Evolutionary conservation across 257 asterid genomes (phyloP).

Genomic region (Phtheirospermum japonicum): DNA sequence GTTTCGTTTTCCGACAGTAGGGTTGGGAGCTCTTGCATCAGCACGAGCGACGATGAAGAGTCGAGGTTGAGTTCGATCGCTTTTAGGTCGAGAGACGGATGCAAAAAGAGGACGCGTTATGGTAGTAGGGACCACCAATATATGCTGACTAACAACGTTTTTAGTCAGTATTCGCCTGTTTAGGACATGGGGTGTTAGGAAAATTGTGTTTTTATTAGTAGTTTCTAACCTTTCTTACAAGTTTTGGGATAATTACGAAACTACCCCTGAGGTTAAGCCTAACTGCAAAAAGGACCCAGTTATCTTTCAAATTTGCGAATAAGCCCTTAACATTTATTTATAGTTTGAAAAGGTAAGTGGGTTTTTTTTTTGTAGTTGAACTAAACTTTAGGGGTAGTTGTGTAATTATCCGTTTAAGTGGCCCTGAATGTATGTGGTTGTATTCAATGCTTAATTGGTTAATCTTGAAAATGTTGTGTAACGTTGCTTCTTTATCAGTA

Average conservation of each 20-base stretch:
- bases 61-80: constrained; percentile 30
- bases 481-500: background rate
- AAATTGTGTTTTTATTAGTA: background rate
- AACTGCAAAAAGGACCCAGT: background rate
- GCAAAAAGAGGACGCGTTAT: constrained; percentile 14
- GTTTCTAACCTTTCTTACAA: constrained; percentile 26
- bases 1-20: constrained; percentile 40
- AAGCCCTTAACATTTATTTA: background rate
- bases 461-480: background rate
- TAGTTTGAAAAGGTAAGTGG: background rate
- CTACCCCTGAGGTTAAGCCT: background rate
- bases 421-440: background rate
- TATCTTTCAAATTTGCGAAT: background rate
- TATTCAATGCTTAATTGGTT: background rate
- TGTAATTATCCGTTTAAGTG: background rate
- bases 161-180: constrained; percentile 11
- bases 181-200: background rate
- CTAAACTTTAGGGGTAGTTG: no score
- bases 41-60: constrained; percentile 55
- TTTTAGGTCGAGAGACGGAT: constrained; percentile 19
- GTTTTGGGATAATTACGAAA: background rate
- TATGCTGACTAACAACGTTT: constrained; percentile 22
- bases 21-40: constrained; percentile 36
- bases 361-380: no score
- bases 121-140: constrained; percentile 22